Evolutionary conservation across 345 rosid species (phyloP).

Genomic region (Lepidium didymum): DNA sequence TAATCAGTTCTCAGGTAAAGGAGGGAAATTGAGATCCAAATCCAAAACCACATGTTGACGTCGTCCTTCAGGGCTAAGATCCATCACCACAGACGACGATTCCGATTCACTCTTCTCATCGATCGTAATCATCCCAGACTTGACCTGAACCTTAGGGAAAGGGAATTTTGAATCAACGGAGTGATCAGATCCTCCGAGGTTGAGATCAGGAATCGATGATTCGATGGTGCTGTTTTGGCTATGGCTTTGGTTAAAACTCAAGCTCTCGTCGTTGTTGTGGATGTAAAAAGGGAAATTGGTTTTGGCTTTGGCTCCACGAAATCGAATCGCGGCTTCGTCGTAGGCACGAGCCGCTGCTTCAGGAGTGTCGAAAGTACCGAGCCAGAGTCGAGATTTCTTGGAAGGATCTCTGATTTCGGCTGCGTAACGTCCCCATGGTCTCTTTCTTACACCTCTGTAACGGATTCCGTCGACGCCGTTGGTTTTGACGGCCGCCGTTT

Average conservation of each 20-base stretch:
- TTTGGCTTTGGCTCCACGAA: conserved; percentile 82
- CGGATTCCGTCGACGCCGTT: conserved; percentile 34
- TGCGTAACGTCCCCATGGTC: conserved; percentile 88
- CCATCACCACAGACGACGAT: conserved; percentile 38
- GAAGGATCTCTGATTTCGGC: conserved; percentile 85
- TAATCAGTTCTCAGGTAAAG: conserved; percentile 34
- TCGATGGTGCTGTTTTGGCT: conserved; percentile 66
- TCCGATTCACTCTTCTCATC: conserved; percentile 46
- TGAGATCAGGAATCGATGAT: conserved; percentile 43
- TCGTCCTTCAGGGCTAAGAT: conserved; percentile 22
- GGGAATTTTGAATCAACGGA: conserved; percentile 18
- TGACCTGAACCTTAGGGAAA: conserved; percentile 15
- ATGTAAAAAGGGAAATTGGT: conserved; percentile 43
- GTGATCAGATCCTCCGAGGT: conserved; percentile 27
- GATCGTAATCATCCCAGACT: conserved; percentile 13
- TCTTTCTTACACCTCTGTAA: conserved; percentile 81
- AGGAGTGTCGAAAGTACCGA: conserved; percentile 78
- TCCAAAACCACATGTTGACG: conserved; percentile 26
- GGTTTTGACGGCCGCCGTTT: conserved; percentile 25
- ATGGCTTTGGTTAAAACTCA: conserved; percentile 27
- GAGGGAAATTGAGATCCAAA: conserved; percentile 67
- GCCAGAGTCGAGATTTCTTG: conserved; percentile 74
- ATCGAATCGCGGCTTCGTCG: conserved; percentile 52
- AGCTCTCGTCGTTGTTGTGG: background rate
- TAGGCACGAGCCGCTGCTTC: conserved; percentile 80